Conservation (phyloP, 1,284 basidiomycete genomes). For the Trametes hirsuta region DNA sequence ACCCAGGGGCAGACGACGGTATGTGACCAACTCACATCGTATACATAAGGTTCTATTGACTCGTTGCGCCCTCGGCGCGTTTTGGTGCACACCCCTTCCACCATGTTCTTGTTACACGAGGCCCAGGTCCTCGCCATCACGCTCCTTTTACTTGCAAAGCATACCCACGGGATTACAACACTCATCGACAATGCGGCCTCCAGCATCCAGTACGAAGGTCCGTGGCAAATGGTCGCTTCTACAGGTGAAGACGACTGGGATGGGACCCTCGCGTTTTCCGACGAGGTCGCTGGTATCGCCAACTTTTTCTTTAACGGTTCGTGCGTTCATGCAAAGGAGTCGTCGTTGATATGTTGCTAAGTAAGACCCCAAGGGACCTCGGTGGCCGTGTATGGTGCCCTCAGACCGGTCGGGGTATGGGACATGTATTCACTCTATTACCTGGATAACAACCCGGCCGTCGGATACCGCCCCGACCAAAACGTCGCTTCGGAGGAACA, state of each 20-base stretch:
- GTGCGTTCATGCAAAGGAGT: not conserved
- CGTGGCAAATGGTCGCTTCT: not conserved
- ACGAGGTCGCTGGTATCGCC: not conserved
- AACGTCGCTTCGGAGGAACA: slow-evolving; percentile 3
- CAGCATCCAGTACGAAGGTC: not conserved
- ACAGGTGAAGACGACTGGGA: not conserved
- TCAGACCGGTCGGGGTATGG: slow-evolving; percentile 9
- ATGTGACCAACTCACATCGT: too few relatives aligned
- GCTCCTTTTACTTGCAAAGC: not conserved
- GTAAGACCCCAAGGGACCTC: slow-evolving; percentile 1
- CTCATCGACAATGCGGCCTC: slow-evolving; percentile 4
- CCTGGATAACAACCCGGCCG: slow-evolving; percentile 1
- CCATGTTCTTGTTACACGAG: too few relatives aligned
- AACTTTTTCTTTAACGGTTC: not conserved
- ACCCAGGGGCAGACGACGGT: too few relatives aligned
- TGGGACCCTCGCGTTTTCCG: not conserved
- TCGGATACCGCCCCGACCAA: not conserved
- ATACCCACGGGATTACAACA: not conserved
- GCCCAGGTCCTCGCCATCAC: not conserved
- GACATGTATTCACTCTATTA: slow-evolving; percentile 16
- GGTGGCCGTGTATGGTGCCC: slow-evolving; percentile 11
- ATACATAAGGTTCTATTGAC: too few relatives aligned
- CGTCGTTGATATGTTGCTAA: not conserved
- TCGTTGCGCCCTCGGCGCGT: too few relatives aligned
- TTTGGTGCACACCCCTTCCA: too few relatives aligned